Evolutionary conservation across 1,284 basidiomycete genomes (phyloP).

Genomic region (Termitomyces sp.): DNA sequence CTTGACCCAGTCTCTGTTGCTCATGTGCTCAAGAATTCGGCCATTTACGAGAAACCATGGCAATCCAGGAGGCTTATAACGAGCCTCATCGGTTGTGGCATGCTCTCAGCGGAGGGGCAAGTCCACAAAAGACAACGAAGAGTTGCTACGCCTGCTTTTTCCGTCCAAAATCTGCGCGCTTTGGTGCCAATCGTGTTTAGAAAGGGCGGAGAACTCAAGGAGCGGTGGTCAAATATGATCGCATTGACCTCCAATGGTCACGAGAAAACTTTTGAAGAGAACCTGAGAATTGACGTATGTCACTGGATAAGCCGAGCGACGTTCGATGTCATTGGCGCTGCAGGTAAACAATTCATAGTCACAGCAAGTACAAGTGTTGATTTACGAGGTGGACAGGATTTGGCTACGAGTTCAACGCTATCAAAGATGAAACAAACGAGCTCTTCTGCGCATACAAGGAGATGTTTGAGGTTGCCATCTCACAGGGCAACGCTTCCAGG

Average conservation of each 20-base stretch:
- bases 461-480: slow-evolving; percentile 71
- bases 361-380: not conserved
- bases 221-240: slow-evolving; percentile 52
- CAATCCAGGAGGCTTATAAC: slow-evolving; percentile 68
- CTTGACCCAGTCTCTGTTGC: slow-evolving; percentile 68
- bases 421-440: slow-evolving; percentile 69
- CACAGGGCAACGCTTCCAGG: slow-evolving; percentile 44
- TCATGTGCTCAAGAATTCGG: slow-evolving; percentile 64
- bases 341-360: slow-evolving; percentile 38
- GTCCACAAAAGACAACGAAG: slow-evolving; percentile 72
- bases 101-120: slow-evolving; percentile 72
- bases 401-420: slow-evolving; percentile 74
- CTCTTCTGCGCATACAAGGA: slow-evolving; percentile 73
- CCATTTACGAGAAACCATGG: slow-evolving; percentile 76
- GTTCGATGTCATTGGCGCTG: slow-evolving; percentile 76
- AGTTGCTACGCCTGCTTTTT: slow-evolving; percentile 73
- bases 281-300: slow-evolving; percentile 53
- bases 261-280: slow-evolving; percentile 3
- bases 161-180: slow-evolving; percentile 64
- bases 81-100: slow-evolving; percentile 70
- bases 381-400: slow-evolving; percentile 45
- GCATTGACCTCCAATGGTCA: not conserved
- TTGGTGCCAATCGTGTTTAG: slow-evolving; percentile 66
- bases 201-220: slow-evolving; percentile 58
- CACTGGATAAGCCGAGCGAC: slow-evolving; percentile 73